A percentile compares a stretch with the other conserved stretches of the same genome.
Evolutionary conservation across 2,329 filamentous ascomycete species (phyloP).

Genomic region (Venturia carpophila): DNA sequence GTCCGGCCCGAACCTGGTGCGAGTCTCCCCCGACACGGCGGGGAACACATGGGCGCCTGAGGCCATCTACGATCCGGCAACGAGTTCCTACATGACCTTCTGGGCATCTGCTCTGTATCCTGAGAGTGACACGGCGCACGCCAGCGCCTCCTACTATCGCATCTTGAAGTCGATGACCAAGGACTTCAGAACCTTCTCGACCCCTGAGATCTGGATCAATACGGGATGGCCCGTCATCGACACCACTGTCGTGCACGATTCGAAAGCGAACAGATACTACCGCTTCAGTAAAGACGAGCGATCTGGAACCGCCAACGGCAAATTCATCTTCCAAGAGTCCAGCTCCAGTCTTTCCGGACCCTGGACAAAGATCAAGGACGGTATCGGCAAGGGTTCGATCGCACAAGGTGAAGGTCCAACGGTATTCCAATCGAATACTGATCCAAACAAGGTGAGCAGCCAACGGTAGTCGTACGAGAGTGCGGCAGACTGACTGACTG

Average conservation of each 20-base stretch:
- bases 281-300: slow-evolving; percentile 18
- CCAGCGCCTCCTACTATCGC: slow-evolving; percentile 10
- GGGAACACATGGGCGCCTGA: slow-evolving; percentile 17
- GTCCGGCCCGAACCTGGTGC: slow-evolving; percentile 7
- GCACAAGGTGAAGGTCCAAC: slow-evolving; percentile 8
- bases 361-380: slow-evolving; percentile 9
- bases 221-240: slow-evolving; percentile 7
- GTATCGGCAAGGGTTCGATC: slow-evolving; percentile 15
- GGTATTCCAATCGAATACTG: slow-evolving; percentile 5
- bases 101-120: slow-evolving; percentile 14
- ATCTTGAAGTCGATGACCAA: slow-evolving; percentile 12
- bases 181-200: slow-evolving; percentile 14
- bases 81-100: slow-evolving; percentile 2
- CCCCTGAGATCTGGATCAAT: slow-evolving; percentile 10
- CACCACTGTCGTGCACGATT: slow-evolving; percentile 10
- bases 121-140: background rate
- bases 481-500: background rate
- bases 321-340: slow-evolving; percentile 16
- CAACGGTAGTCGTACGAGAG: background rate
- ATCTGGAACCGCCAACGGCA: slow-evolving; percentile 1
- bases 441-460: slow-evolving; percentile 5
- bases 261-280: slow-evolving; percentile 3
- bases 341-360: slow-evolving; percentile 4
- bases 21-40: slow-evolving; percentile 13
- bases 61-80: slow-evolving; percentile 13